Conservation (phyloP, 441 rosid genomes). For the Arabidopsis lyrata region DNA sequence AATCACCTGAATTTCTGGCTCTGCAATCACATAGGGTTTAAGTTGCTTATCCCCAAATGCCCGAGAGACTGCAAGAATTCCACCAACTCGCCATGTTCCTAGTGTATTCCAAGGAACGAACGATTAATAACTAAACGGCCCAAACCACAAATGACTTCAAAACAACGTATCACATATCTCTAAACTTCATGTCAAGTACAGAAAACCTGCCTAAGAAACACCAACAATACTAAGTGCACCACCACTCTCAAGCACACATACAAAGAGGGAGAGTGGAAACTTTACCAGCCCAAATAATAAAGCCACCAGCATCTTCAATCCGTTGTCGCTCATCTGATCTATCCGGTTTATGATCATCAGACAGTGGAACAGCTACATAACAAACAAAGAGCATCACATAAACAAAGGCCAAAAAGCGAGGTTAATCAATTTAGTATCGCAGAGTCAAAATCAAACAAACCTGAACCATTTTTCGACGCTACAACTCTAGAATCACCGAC, state of each 20-base stretch:
- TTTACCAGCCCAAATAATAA: constrained; percentile 87
- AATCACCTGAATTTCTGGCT: constrained; percentile 89
- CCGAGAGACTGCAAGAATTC: constrained; percentile 90
- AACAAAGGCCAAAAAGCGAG: not conserved
- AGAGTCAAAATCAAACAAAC: constrained; percentile 41
- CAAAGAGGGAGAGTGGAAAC: not conserved
- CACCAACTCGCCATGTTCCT: constrained; percentile 97
- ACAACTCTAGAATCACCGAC: constrained; percentile 96
- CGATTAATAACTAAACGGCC: not conserved
- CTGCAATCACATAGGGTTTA: constrained; percentile 86
- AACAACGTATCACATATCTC: not conserved
- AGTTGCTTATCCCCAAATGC: constrained; percentile 90
- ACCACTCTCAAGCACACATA: not conserved
- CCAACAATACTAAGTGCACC: not conserved
- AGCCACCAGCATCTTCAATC: constrained; percentile 92
- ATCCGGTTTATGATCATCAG: constrained; percentile 90
- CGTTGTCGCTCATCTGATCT: constrained; percentile 84
- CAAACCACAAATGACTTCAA: not conserved
- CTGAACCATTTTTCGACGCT: constrained; percentile 73
- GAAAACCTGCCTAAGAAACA: not conserved
- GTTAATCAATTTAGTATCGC: not conserved
- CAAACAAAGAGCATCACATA: constrained; percentile 37
- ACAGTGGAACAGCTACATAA: constrained; percentile 73
- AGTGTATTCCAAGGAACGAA: constrained; percentile 11
- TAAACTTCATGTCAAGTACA: not conserved